A percentile compares a stretch with the other conserved stretches of the same genome.
phyloP scores from a whole-genome alignment of 2,329 filamentous ascomycete genomes.

The Tetracladium maxilliforme region DNA sequence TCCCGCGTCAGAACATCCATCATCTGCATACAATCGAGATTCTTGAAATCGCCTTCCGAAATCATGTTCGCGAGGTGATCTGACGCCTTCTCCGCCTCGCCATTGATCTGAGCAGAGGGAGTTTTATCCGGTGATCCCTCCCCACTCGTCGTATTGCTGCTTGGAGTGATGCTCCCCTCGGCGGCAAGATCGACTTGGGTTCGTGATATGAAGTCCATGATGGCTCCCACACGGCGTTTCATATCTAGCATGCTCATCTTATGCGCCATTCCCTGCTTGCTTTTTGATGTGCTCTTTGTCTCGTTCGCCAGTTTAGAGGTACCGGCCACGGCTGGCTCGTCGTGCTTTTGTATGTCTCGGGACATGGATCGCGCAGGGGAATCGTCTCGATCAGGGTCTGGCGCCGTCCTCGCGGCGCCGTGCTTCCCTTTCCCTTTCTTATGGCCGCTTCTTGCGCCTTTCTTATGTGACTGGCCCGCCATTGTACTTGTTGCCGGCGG shows the following conservation, averaged over 20 bases:
- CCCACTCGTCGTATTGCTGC: conserved; percentile 19
- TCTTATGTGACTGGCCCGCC: too few relatives aligned
- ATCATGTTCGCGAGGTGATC: conserved; percentile 12
- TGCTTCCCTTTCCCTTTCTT: too few relatives aligned
- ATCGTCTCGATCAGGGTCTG: too few relatives aligned
- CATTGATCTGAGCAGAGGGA: conserved; percentile 8
- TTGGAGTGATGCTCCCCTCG: conserved; percentile 30
- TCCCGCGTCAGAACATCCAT: conserved; percentile 22
- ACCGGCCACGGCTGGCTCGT: too few relatives aligned
- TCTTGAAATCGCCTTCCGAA: conserved; percentile 44
- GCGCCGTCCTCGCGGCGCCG: too few relatives aligned
- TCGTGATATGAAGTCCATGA: conserved; percentile 79
- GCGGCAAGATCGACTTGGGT: conserved; percentile 78
- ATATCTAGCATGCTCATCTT: conserved; percentile 80
- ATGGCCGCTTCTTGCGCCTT: too few relatives aligned
- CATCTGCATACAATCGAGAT: conserved; percentile 37
- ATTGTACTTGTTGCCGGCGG: too few relatives aligned
- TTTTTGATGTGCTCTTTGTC: too few relatives aligned
- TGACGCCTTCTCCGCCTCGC: conserved; percentile 8
- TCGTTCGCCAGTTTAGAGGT: too few relatives aligned
- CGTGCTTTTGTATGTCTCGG: too few relatives aligned
- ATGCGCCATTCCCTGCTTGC: conserved; percentile 28
- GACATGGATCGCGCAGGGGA: too few relatives aligned
- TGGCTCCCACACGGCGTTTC: conserved; percentile 68
- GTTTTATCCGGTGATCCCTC: conserved; percentile 7